These are phyloP conservation scores for Globisporangium okanoganense DNA, from an alignment of 352 stramenopile species.

Conservation along the genomic window DNA sequence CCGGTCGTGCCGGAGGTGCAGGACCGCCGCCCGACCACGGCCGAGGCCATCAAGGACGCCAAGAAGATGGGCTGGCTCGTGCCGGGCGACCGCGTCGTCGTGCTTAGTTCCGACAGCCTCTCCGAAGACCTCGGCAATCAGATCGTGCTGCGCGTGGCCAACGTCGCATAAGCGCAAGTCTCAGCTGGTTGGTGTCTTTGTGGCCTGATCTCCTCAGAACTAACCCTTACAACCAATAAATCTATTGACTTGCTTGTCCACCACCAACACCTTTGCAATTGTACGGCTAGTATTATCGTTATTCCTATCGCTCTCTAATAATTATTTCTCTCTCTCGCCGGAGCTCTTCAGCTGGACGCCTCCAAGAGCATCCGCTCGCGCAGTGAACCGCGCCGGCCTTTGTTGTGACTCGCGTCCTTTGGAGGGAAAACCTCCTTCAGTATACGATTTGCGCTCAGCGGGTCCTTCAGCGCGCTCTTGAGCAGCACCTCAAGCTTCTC, in stretches of 20 bases:
- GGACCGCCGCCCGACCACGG: constrained; percentile 57
- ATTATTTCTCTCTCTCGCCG: not conserved
- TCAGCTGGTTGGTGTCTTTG: not conserved
- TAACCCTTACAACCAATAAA: not conserved
- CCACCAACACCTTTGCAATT: not conserved
- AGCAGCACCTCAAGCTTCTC: constrained; percentile 29
- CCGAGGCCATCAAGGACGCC: constrained; percentile 86
- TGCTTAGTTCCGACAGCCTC: constrained; percentile 79
- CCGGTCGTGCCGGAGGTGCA: constrained; percentile 61
- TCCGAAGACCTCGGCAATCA: constrained; percentile 78
- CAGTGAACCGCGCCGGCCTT: constrained; percentile 24
- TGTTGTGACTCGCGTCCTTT: not conserved
- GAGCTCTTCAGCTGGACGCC: not conserved
- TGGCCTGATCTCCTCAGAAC: not conserved
- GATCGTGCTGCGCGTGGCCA: constrained; percentile 79
- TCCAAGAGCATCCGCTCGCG: constrained; percentile 29
- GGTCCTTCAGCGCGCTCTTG: constrained; percentile 24
- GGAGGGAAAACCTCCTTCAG: constrained; percentile 34
- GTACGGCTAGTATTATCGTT: not conserved
- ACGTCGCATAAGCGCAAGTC: constrained; percentile 50
- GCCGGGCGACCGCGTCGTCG: constrained; percentile 86
- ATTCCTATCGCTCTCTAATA: not conserved
- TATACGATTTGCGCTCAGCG: constrained; percentile 27
- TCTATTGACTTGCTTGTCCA: constrained; percentile 8
- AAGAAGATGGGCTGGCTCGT: constrained; percentile 91